These are phyloP conservation scores for Zelonia costaricensis DNA, from an alignment of 208 protist species.

Conservation along the genomic window DNA sequence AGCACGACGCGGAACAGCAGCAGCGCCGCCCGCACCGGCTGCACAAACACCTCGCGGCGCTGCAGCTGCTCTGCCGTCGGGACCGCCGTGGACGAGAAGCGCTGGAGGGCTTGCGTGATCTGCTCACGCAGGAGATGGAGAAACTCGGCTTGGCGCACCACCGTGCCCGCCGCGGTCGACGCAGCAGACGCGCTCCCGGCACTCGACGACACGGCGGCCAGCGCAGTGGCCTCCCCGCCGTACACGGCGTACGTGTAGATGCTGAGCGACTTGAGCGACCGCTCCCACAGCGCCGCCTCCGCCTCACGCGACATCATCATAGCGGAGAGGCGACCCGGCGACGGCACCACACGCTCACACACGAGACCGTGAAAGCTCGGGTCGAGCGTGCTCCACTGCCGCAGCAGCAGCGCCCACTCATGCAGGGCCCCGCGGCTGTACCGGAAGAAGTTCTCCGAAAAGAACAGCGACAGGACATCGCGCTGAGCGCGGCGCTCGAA, in stretches of 20 bases:
- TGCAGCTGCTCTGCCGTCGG: slow-evolving; percentile 18
- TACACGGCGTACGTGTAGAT: slow-evolving; percentile 40
- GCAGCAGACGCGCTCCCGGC: background rate
- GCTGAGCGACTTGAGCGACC: slow-evolving; percentile 32
- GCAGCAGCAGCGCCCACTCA: slow-evolving; percentile 44
- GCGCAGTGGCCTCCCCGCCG: slow-evolving; percentile 2
- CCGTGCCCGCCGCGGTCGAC: background rate
- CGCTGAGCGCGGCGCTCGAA: slow-evolving; percentile 42
- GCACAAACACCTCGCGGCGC: slow-evolving; percentile 23
- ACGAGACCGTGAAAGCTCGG: slow-evolving; percentile 13
- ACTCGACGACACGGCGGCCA: slow-evolving; percentile 11
- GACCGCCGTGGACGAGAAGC: slow-evolving; percentile 22
- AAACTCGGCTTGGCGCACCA: slow-evolving; percentile 35
- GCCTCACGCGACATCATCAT: slow-evolving; percentile 42
- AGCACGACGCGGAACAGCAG: slow-evolving; percentile 71
- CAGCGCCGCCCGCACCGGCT: slow-evolving; percentile 37
- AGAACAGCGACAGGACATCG: slow-evolving; percentile 39
- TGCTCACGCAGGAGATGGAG: slow-evolving; percentile 46
- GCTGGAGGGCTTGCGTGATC: slow-evolving; percentile 28
- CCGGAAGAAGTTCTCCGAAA: slow-evolving; percentile 48
- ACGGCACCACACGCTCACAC: slow-evolving; percentile 25
- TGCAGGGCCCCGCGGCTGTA: slow-evolving; percentile 35
- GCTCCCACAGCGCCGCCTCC: slow-evolving; percentile 40
- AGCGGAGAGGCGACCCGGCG: slow-evolving; percentile 27
- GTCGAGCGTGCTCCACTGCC: slow-evolving; percentile 9